Conservation (phyloP, 129 eudicot species). For the Helianthus tuberosus region DNA sequence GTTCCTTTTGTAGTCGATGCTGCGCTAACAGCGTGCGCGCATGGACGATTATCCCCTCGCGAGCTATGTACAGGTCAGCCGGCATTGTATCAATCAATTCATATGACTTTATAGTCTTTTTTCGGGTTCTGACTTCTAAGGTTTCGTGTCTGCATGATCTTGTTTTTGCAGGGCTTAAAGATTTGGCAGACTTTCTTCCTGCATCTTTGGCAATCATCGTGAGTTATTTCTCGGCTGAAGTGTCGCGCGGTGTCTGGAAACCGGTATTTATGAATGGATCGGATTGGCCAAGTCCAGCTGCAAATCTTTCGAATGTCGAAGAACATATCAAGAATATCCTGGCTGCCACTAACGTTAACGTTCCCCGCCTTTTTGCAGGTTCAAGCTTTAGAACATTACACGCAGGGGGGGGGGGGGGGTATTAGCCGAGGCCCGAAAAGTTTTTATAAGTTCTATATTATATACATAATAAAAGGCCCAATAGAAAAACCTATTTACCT, state of each 20-base stretch:
- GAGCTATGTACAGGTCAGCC: slow-evolving; percentile 91
- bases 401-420: too few relatives aligned
- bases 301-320: slow-evolving; percentile 85
- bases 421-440: too few relatives aligned
- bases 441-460: too few relatives aligned
- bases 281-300: slow-evolving; percentile 99
- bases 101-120: not conserved
- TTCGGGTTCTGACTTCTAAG: not conserved
- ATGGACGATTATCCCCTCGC: slow-evolving; percentile 90
- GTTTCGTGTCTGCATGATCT: not conserved
- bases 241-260: slow-evolving; percentile 98
- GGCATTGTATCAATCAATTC: not conserved
- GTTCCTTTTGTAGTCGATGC: slow-evolving; percentile 98
- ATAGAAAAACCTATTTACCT: too few relatives aligned
- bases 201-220: slow-evolving; percentile 96
- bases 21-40: slow-evolving; percentile 91
- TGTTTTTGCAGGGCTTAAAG: slow-evolving; percentile 82
- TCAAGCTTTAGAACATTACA: slow-evolving; percentile 14
- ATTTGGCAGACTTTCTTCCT: slow-evolving; percentile 95
- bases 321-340: slow-evolving; percentile 88
- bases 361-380: slow-evolving; percentile 94
- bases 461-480: too few relatives aligned
- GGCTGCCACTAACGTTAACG: slow-evolving; percentile 91
- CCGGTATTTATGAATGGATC: slow-evolving; percentile 92
- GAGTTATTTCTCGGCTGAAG: slow-evolving; percentile 97